Base-by-base conservation (phyloP, 768 basidiomycete species). In the Sarcodon sp. region DNA sequence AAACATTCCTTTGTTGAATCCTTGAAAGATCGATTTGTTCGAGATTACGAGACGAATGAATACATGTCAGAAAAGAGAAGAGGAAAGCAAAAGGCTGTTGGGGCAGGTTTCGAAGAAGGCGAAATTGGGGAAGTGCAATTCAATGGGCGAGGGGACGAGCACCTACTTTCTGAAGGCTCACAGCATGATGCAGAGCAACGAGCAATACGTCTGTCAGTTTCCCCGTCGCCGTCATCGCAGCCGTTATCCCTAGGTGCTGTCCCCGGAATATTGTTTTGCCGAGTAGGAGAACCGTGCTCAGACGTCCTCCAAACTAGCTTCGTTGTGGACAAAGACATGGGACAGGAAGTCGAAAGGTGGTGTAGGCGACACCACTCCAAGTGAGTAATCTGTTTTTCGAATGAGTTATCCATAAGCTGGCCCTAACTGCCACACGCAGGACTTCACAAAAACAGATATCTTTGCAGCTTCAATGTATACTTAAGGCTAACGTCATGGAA, bases 381-480 rank as follows among this genome's bases (percentile, higher is more conserved):
- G 38, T 39, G 31, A 47, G 51, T 54, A 44, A 27, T 49, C 48
- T 27, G 43, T 33, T 38, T 3, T 12, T 21, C 15, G 4, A n/a
- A 43, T 48, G 35, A 48, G 48, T 49, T 45, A 7, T 31, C 45
- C 47, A 15, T 12, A 2, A 4, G 21, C 7, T 31, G 16, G 33
- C 27, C 13, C 13, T 27, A 10, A 11, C 33, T 8, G 44, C 44
- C 37, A 36, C 18, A 34, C 16, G 11, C 43, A 15, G 32, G 36
- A 51, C 13, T 16, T 21, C 16, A 12, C 35, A 41, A 33, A 35
- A 32, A 38, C 11, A 35, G 12, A 41, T 11, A 18, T 18, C 31
- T 10, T 41, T 53, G 44, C 47, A 54, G 13, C 48, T 59, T 13
- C 54, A 54, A 8, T 57, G 58, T 49, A 48, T 59, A 7, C 54